Base-by-base conservation (phyloP, 306 rosid genomes). In the Corylus avellana region DNA sequence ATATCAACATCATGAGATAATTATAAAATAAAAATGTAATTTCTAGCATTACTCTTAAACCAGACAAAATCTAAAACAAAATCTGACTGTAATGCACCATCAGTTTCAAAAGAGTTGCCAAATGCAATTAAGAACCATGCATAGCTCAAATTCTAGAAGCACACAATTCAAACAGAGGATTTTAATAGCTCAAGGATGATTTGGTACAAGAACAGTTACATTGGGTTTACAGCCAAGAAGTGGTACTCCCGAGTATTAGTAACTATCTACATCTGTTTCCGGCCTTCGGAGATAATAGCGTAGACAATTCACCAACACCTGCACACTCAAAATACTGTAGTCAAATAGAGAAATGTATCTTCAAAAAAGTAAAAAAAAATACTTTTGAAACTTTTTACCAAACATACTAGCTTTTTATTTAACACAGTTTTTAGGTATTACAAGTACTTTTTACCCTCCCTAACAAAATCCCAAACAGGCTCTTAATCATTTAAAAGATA, bases 251-350 rank as follows among this genome's bases (percentile, higher is more conserved):
- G n/a, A 78, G 18, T 49, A 35, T 84, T 79, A 95, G 82, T 91
- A 92, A 81, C 98, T 95, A 75, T 90, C 98, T n/a, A 93, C 53
- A 53, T 95, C 98, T 13, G 93, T 95, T 84, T 93, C 98, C 1
- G 99, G 99, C 90, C 87, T 87, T 74, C 99, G 88, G 70, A 95
- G 90, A 81, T 90, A 95, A 86, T 93, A 95, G 44, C 99, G 98
- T 70, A 91, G 82, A 74, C 93, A 90, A 86, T 95, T 95, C 77
- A 91, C 97, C 79, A 91, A 44, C 73, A 95, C 98, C 99, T 95
- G 89, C 81, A 81, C 48, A 73, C 80, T 74, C 48, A 73, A 76
- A 46, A 17, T 25, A 55, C 27, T 37, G 62, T 69, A 62, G 71
- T 71, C 63, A 55, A 18, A 37, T 53, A 2, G n/a, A 4, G 35